Evolutionary conservation across 139 green algal species (phyloP), one percentile per base, ranked within the genome.

Genomic region (Medakamo hakoo): DNA sequence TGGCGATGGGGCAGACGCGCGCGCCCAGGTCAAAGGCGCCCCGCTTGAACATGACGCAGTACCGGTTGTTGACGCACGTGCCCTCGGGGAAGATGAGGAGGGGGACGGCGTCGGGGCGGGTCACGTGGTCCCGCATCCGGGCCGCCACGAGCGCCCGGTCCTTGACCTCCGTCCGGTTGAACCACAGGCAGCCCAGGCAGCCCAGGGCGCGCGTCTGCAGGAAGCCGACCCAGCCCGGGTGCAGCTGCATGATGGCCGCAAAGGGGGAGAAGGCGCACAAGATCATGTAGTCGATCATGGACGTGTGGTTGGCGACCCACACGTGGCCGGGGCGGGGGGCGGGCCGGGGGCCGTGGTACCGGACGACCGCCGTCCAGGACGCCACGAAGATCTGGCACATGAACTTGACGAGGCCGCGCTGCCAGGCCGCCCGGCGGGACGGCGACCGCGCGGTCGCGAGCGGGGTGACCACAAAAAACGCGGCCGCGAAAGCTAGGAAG

Each of bases 21-120:
- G 72, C 73, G 18, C 66, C 66, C 63, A 99, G 70, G 68, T 98
- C 93, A 74, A 99, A 99, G 0, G 91, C 91, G 4, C 92, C 92
- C 14, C 85, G 69, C 76, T 97, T 97, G 78, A 99, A 99, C 89
- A 97, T 96, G 68, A 98, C 91, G 60, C 75, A 89, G 77, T 97
- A 95, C 75, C 97, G 86, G 69, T 99, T 99, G 84, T 99, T 99
- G n/a, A 99, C 93, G 73, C 93, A 99, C 25, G 92, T 98, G 63
- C 93, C 93, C 73, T 99, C 93, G 1, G 93, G 93, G 73, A 99
- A 99, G 67, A 99, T 95, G 27, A 99, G 84, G 64, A 98, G 82
- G 5, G 92, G 93, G 18, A 88, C 90, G 63, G 67, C 78, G 61
- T 83, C 73, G 9, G 77, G 60, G 57, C 77, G 58, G 18, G 61